These are phyloP conservation scores for Mentha longifolia DNA, from an alignment of 257 asterid species.

Conservation along the genomic window DNA sequence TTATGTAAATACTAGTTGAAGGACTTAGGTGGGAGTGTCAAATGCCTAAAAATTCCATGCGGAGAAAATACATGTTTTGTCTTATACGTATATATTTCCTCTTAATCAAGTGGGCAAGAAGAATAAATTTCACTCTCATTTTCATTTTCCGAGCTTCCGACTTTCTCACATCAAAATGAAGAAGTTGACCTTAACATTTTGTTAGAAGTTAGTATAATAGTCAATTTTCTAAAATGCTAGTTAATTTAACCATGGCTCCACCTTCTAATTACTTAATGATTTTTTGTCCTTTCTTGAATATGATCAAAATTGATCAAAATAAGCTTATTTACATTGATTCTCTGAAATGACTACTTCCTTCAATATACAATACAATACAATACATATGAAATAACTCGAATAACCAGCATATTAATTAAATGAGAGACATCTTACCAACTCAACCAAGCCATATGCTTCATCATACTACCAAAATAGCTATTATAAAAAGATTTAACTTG, in stretches of 20 bases:
- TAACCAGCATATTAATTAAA: too few species aligned
- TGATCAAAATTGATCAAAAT: neutral
- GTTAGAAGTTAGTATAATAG: neutral
- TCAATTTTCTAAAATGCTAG: neutral
- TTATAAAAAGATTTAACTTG: neutral
- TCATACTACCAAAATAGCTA: neutral
- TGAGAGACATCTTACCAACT: too few species aligned
- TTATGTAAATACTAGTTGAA: neutral
- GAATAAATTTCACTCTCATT: too few species aligned
- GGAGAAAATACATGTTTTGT: neutral
- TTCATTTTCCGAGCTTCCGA: too few species aligned
- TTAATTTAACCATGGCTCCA: neutral
- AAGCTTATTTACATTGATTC: too few species aligned
- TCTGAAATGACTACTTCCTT: too few species aligned
- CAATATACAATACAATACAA: too few species aligned
- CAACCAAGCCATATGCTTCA: too few species aligned
- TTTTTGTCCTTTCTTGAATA: neutral
- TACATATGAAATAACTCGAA: too few species aligned
- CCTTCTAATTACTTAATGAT: neutral
- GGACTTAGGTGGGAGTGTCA: too few species aligned
- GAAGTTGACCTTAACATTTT: neutral
- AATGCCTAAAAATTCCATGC: too few species aligned
- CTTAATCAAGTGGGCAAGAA: neutral
- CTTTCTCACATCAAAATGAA: too few species aligned
- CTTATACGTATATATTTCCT: neutral